A percentile compares a stretch with the other conserved stretches of the same genome.
These are phyloP conservation scores for Rhizopogon rudus DNA, from an alignment of 768 basidiomycete species.

Conservation along the genomic window DNA sequence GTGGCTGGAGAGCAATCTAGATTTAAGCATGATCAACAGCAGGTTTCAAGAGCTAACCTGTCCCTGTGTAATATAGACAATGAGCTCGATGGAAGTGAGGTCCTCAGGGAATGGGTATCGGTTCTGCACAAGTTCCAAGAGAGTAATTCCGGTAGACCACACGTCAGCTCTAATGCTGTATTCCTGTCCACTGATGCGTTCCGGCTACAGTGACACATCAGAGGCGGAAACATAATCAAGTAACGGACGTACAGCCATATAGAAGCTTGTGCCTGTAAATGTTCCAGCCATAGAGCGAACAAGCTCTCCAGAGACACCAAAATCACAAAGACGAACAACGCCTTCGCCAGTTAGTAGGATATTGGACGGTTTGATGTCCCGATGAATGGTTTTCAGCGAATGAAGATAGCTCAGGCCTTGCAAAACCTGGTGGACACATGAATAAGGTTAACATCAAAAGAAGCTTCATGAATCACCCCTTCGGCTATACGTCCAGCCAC, in stretches of 20 bases:
- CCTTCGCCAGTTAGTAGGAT: constrained; percentile 87
- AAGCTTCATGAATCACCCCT: constrained; percentile 54
- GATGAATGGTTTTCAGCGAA: constrained; percentile 86
- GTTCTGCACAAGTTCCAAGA: constrained; percentile 91
- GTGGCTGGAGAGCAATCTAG: constrained; percentile 46
- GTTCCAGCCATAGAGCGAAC: constrained; percentile 90
- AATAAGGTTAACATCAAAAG: not conserved
- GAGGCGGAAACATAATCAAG: not conserved
- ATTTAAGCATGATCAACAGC: constrained; percentile 14
- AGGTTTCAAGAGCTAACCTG: constrained; percentile 43
- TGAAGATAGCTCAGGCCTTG: constrained; percentile 95
- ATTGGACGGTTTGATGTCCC: constrained; percentile 94
- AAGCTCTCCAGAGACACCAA: constrained; percentile 96
- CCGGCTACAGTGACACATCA: constrained; percentile 52
- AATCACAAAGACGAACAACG: constrained; percentile 89
- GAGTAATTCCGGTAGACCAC: constrained; percentile 94
- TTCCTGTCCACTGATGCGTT: constrained; percentile 86
- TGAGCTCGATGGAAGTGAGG: constrained; percentile 88
- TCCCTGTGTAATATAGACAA: constrained; percentile 83
- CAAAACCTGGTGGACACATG: constrained; percentile 50
- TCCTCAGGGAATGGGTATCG: constrained; percentile 94
- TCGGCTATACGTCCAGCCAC: constrained; percentile 91
- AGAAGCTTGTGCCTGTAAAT: constrained; percentile 96
- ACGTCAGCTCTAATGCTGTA: constrained; percentile 97
- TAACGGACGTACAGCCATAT: constrained; percentile 85